phyloP scores from a whole-genome alignment of 805 yeast species.

The Metschnikowia dekortorum region DNA sequence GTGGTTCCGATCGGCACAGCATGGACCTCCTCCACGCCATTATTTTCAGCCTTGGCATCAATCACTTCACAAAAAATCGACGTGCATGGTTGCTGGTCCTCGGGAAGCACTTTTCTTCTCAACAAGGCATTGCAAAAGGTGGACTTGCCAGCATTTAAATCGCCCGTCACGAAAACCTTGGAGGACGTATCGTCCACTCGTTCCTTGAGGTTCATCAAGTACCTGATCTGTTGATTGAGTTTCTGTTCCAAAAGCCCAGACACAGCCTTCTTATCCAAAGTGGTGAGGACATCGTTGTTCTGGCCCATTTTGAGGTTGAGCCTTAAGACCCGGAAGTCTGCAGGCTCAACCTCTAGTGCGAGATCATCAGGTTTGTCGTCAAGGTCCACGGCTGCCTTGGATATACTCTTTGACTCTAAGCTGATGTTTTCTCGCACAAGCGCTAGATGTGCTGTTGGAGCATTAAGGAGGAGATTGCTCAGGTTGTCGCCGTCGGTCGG shows the following conservation, averaged over 20 bases:
- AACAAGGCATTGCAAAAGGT: constrained; percentile 90
- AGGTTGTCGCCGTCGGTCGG: constrained; percentile 43
- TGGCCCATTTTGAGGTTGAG: constrained; percentile 58
- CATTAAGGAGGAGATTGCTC: constrained; percentile 40
- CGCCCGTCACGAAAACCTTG: constrained; percentile 95
- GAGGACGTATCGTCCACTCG: constrained; percentile 89
- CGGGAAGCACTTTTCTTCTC: constrained; percentile 76
- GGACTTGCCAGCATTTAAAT: constrained; percentile 93
- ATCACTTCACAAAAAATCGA: constrained; percentile 92
- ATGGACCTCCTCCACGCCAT: constrained; percentile 83
- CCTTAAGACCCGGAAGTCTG: constrained; percentile 52
- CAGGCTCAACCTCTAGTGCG: constrained; percentile 22
- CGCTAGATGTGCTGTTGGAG: constrained; percentile 50
- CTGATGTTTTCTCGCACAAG: constrained; percentile 40
- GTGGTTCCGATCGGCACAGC: constrained; percentile 63
- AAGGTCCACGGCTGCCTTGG: constrained; percentile 16
- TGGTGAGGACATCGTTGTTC: constrained; percentile 40
- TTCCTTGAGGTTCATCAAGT: constrained; percentile 65
- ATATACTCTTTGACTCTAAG: constrained; percentile 15
- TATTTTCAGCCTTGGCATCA: constrained; percentile 69
- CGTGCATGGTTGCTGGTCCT: constrained; percentile 97
- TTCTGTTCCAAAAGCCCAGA: constrained; percentile 68
- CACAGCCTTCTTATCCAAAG: constrained; percentile 63
- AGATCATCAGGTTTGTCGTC: constrained; percentile 8
- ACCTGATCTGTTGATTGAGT: constrained; percentile 59